A percentile compares a stretch with the other conserved stretches of the same genome.
phyloP scores from a whole-genome alignment of 2,329 filamentous ascomycete species.

The Ophiostoma triangulosporum region DNA sequence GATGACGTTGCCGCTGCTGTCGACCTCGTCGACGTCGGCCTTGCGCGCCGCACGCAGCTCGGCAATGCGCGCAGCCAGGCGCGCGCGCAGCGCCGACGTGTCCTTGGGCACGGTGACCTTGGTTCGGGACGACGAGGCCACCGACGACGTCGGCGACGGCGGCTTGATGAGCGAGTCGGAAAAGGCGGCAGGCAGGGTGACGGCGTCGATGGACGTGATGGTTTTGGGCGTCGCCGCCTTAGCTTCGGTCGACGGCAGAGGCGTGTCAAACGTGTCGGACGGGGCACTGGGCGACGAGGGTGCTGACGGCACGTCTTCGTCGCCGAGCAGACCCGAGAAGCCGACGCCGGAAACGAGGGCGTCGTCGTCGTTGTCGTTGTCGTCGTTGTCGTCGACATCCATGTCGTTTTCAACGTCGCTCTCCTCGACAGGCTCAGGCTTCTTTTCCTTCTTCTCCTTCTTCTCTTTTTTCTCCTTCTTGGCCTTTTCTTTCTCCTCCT shows the following conservation, averaged over 20 bases:
- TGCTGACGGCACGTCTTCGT: constrained; percentile 26
- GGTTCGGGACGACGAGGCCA: background rate
- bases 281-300: constrained; percentile 22
- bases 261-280: constrained; percentile 49
- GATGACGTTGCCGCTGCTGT: constrained; percentile 65
- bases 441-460: constrained; percentile 8
- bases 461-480: constrained; percentile 23
- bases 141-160: background rate
- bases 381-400: constrained; percentile 37
- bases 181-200: constrained; percentile 5
- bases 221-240: constrained; percentile 17
- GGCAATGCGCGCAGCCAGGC: constrained; percentile 71
- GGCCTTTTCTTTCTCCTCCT: constrained; percentile 17
- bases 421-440: constrained; percentile 18
- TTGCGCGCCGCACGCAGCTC: constrained; percentile 75
- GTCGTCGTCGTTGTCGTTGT: constrained; percentile 35
- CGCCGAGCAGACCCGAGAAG: constrained; percentile 32
- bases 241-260: constrained; percentile 22
- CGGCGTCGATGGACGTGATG: constrained; percentile 4
- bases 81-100: constrained; percentile 60
- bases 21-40: constrained; percentile 40
- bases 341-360: constrained; percentile 30
- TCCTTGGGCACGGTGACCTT: constrained; percentile 38
- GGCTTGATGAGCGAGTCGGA: constrained; percentile 18
- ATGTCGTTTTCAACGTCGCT: constrained; percentile 15